Evolutionary conservation across 768 basidiomycete species (phyloP).

Genomic region (Austroboletus eburneus): DNA sequence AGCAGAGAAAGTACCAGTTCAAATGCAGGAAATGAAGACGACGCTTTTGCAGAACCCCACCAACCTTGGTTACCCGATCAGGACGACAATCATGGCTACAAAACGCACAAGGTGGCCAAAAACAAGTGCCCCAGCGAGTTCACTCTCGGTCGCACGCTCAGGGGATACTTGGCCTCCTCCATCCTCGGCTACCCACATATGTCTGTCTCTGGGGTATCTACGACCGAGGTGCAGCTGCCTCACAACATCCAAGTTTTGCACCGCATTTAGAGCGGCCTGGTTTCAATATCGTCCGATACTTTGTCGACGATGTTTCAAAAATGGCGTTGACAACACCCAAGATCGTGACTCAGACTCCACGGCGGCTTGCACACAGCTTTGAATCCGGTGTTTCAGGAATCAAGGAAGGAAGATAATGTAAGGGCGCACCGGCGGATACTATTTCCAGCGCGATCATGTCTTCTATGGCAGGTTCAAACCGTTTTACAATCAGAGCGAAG

Average conservation of each 20-base stretch:
- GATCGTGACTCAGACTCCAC: constrained; percentile 5
- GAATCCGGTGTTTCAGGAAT: constrained; percentile 11
- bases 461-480: constrained; percentile 8
- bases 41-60: constrained; percentile 13
- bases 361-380: constrained; percentile 8
- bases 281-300: constrained; percentile 59
- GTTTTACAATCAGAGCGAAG: not conserved
- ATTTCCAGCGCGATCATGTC: constrained; percentile 13
- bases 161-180: constrained; percentile 24
- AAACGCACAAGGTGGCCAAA: not conserved
- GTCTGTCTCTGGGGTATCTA: constrained; percentile 16
- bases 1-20: constrained; percentile 24
- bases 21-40: constrained; percentile 15
- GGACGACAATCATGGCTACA: not conserved
- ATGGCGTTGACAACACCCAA: not conserved
- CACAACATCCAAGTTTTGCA: constrained; percentile 40
- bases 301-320: constrained; percentile 10
- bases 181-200: constrained; percentile 18
- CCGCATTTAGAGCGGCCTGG: constrained; percentile 63
- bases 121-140: not conserved
- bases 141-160: constrained; percentile 18
- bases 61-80: constrained; percentile 20
- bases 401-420: constrained; percentile 7
- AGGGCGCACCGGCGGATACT: constrained; percentile 13
- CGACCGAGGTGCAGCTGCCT: constrained; percentile 58